phyloP scores from a whole-genome alignment of 75 land plant species.

The Picea glauca region DNA sequence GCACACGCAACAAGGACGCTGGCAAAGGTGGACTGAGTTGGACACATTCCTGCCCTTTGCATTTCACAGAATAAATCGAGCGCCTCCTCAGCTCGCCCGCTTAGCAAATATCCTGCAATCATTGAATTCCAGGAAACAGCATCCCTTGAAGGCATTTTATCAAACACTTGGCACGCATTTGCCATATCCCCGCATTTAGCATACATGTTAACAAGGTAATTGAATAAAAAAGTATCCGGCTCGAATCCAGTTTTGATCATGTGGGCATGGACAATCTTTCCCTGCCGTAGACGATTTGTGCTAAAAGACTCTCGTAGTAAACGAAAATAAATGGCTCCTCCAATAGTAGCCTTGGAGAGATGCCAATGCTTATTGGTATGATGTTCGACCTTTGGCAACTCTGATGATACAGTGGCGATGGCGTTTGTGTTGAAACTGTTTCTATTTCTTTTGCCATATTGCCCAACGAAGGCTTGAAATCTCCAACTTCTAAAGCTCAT shows the following conservation, averaged over 20 bases:
- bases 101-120: conserved; percentile 29
- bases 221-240: conserved; percentile 32
- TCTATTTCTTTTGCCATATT: neutral
- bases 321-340: neutral
- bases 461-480: neutral
- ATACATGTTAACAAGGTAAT: conserved; percentile 38
- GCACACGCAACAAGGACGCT: conserved; percentile 37
- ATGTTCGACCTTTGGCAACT: neutral
- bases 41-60: conserved; percentile 23
- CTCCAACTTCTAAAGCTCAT: neutral
- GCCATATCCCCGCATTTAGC: conserved; percentile 26
- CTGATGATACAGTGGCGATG: neutral
- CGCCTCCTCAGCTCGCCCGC: conserved; percentile 19
- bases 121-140: conserved; percentile 57
- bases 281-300: neutral
- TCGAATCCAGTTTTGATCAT: conserved; percentile 15
- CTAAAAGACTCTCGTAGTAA: neutral
- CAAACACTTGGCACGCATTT: conserved; percentile 34
- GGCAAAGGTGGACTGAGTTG: conserved; percentile 31
- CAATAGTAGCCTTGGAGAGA: neutral
- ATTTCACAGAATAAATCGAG: conserved; percentile 32
- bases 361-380: neutral
- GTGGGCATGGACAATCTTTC: conserved; percentile 28
- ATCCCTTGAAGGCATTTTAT: conserved; percentile 32
- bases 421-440: neutral